These are phyloP conservation scores for Cardiospermum halicacabum DNA, from an alignment of 345 rosid species.

Conservation along the genomic window DNA sequence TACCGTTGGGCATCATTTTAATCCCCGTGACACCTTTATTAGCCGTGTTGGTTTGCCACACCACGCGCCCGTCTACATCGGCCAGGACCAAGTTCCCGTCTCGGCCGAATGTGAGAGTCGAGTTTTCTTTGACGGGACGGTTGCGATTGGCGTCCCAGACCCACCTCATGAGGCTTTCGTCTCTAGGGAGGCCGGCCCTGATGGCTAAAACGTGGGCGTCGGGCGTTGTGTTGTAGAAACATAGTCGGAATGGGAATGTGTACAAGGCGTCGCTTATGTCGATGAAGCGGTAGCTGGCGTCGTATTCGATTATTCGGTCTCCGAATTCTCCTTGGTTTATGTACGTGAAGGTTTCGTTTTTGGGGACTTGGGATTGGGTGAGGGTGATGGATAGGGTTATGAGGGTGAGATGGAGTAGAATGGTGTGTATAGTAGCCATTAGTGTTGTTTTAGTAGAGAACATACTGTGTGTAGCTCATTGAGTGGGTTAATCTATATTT, in stretches of 20 bases:
- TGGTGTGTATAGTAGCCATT: neutral
- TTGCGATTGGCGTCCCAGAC: constrained; percentile 38
- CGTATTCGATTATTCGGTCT: constrained; percentile 16
- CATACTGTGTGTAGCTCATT: too few species aligned
- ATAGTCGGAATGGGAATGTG: constrained; percentile 18
- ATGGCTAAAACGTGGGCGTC: constrained; percentile 24
- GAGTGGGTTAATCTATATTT: too few species aligned
- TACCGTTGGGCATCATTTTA: constrained; percentile 12
- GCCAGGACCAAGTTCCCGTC: constrained; percentile 35
- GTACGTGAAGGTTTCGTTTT: constrained; percentile 12
- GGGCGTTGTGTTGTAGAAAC: constrained; percentile 29
- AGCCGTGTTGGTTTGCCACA: constrained; percentile 33
- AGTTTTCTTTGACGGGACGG: constrained; percentile 24
- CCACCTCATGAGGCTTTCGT: constrained; percentile 18
- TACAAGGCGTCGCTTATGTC: neutral
- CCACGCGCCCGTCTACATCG: constrained; percentile 22
- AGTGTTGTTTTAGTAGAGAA: neutral
- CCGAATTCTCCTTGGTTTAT: constrained; percentile 23
- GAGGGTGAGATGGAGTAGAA: neutral
- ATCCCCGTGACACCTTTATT: constrained; percentile 26
- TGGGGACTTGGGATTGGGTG: constrained; percentile 6
- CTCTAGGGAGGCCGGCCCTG: constrained; percentile 13
- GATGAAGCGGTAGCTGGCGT: constrained; percentile 11
- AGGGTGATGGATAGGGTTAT: neutral
- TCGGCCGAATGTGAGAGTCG: constrained; percentile 23